Evolutionary conservation across 2,329 filamentous ascomycete species (phyloP).

Genomic region (Plectosphaerella sp.): DNA sequence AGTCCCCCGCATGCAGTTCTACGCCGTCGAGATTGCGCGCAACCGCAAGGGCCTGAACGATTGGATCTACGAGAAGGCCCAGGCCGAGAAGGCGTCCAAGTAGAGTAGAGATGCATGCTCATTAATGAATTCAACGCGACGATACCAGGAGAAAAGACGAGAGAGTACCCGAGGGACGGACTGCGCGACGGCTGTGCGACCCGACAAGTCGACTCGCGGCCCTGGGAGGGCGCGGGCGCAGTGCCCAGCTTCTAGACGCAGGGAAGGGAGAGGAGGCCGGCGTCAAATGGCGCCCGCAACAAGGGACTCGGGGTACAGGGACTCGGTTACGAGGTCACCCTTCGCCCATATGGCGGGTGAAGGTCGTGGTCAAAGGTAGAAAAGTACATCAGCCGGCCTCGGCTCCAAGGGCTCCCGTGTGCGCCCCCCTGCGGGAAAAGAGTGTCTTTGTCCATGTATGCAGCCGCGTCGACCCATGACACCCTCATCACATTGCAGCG

Average conservation of each 20-base stretch:
- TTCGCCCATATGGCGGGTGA: too few relatives aligned
- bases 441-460: too few relatives aligned
- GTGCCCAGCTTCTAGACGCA: background rate
- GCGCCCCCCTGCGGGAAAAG: too few relatives aligned
- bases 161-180: too few relatives aligned
- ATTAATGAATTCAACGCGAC: background rate
- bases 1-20: constrained; percentile 54
- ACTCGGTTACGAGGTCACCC: too few relatives aligned
- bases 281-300: background rate
- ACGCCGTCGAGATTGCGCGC: constrained; percentile 54
- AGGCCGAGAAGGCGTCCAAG: constrained; percentile 48
- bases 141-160: background rate
- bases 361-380: too few relatives aligned
- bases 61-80: constrained; percentile 88
- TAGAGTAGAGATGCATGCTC: background rate
- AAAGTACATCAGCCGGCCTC: too few relatives aligned
- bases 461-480: too few relatives aligned
- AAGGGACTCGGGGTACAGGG: background rate
- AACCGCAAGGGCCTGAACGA: constrained; percentile 90
- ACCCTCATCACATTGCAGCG: background rate
- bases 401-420: too few relatives aligned
- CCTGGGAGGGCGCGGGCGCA: background rate
- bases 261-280: background rate
- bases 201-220: background rate
- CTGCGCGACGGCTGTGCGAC: background rate